These are phyloP conservation scores for Botrytis hyacinthi DNA, from an alignment of 2,329 filamentous ascomycete genomes.

Conservation along the genomic window DNA sequence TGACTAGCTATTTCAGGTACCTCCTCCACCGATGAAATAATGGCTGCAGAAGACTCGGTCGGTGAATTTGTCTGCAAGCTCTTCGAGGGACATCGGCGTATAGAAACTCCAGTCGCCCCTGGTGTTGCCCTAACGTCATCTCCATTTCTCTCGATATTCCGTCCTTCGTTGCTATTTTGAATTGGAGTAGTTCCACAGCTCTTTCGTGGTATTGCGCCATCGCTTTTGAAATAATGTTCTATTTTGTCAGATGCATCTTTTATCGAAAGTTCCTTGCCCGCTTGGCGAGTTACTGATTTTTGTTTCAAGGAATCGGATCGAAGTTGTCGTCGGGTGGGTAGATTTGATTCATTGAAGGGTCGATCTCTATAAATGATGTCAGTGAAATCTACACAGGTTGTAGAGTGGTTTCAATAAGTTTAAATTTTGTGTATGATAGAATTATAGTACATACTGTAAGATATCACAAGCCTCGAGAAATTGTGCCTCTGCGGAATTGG, in stretches of 20 bases:
- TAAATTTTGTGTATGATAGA: not conserved
- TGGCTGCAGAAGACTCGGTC: conserved; percentile 28
- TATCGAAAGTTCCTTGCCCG: conserved; percentile 27
- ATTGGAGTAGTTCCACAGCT: conserved; percentile 31
- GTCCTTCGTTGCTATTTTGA: conserved; percentile 28
- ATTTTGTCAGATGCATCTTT: conserved; percentile 28
- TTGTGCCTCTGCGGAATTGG: conserved; percentile 51
- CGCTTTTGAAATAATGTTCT: conserved; percentile 28
- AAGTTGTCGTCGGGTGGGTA: conserved; percentile 49
- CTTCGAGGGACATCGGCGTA: conserved; percentile 35
- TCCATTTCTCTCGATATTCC: conserved; percentile 21
- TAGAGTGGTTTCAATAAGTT: not conserved
- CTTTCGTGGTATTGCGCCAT: conserved; percentile 33
- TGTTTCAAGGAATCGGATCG: conserved; percentile 47
- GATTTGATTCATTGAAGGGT: conserved; percentile 51
- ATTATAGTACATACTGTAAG: conserved; percentile 52
- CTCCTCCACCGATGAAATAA: conserved; percentile 32
- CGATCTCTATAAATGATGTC: conserved; percentile 44
- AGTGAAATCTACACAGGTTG: conserved; percentile 22
- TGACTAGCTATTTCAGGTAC: conserved; percentile 28
- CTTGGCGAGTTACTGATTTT: conserved; percentile 37
- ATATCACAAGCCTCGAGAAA: conserved; percentile 59
- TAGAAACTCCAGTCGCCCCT: conserved; percentile 23
- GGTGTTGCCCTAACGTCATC: conserved; percentile 21
- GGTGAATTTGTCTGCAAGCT: conserved; percentile 37